These are phyloP conservation scores for Candida tropicalis DNA, from an alignment of 1,139 yeast genomes.

Conservation along the genomic window DNA sequence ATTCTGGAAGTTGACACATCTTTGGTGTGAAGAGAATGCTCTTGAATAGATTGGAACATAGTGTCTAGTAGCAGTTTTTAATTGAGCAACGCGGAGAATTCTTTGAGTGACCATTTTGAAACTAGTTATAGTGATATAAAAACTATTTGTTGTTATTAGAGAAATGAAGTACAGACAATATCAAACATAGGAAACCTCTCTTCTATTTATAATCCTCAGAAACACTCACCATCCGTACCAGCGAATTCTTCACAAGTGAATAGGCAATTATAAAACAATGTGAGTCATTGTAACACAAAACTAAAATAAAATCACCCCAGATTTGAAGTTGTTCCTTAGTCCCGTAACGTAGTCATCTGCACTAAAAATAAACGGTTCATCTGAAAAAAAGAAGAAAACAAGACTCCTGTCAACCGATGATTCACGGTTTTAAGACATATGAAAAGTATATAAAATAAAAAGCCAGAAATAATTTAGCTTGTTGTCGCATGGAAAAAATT, in stretches of 20 bases:
- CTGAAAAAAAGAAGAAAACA: background rate
- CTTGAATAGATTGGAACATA: constrained; percentile 37
- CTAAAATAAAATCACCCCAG: constrained; percentile 2
- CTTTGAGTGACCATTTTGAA: constrained; percentile 33
- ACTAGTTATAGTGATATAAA: background rate
- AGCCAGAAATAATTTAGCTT: no score
- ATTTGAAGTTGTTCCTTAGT: background rate
- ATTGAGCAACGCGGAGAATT: constrained; percentile 38
- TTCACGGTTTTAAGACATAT: background rate
- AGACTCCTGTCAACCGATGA: constrained; percentile 4
- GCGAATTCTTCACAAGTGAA: constrained; percentile 1
- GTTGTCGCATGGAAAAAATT: no score
- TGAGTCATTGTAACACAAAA: background rate
- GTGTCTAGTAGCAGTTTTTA: constrained; percentile 49
- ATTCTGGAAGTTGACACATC: constrained; percentile 41
- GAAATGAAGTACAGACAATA: no score
- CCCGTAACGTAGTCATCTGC: constrained; percentile 1
- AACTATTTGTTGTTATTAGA: no score
- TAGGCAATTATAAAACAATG: background rate
- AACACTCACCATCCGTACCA: background rate
- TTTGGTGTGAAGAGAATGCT: constrained; percentile 40
- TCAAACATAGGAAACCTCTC: no score
- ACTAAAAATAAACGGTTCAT: background rate
- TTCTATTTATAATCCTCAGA: constrained; percentile 1
- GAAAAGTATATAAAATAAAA: no score